Conservation (phyloP, 129 eudicot genomes). For the Kitagawia praeruptora region DNA sequence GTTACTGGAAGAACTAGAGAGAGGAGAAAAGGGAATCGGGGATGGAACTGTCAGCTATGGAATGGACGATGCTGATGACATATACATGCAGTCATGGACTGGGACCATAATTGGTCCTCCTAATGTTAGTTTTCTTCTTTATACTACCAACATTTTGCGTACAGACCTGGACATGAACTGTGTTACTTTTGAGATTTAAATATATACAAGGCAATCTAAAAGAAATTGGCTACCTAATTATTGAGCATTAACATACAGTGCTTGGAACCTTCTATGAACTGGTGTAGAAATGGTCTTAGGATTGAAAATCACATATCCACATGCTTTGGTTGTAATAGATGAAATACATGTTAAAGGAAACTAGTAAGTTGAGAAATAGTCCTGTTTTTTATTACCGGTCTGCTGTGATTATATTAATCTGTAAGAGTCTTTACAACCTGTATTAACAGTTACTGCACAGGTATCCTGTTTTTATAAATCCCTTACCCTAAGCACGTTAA, state of each 20-base stretch:
- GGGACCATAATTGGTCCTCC: slow-evolving; percentile 85
- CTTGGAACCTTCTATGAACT: background rate
- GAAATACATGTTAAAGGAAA: background rate
- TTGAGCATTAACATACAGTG: background rate
- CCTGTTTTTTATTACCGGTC: background rate
- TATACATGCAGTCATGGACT: slow-evolving; percentile 87
- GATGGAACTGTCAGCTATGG: slow-evolving; percentile 95
- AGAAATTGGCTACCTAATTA: background rate
- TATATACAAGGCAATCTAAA: background rate
- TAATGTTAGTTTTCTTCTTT: slow-evolving; percentile 41
- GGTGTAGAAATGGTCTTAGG: background rate
- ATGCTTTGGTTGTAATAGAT: background rate
- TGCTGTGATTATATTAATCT: background rate
- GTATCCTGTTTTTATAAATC: background rate
- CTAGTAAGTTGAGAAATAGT: background rate
- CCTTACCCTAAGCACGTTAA: background rate
- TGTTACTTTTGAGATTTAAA: background rate
- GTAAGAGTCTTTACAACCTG: background rate
- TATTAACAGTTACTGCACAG: background rate
- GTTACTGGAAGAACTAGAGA: slow-evolving; percentile 81
- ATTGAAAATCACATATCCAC: background rate
- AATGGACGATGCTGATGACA: slow-evolving; percentile 88
- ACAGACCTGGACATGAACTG: background rate
- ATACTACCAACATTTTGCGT: background rate
- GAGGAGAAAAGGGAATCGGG: slow-evolving; percentile 91